A percentile compares a stretch with the other conserved stretches of the same genome.
phyloP scores from a whole-genome alignment of 2,329 filamentous ascomycete species.

The Magnaporthiopsis poae region DNA sequence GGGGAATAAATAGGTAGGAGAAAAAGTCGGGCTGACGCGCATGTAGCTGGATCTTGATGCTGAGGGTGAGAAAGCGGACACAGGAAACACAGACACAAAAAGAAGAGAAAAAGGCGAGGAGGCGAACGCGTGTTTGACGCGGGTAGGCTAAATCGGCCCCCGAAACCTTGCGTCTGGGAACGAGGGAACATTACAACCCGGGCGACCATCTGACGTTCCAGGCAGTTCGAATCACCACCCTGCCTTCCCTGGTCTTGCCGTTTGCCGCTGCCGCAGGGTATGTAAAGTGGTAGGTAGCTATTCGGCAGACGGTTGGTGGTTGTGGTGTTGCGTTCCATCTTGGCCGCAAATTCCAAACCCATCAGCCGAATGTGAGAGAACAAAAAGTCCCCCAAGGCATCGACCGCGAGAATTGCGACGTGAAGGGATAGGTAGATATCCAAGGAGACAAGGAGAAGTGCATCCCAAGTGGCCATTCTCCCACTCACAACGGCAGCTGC shows the following conservation, averaged over 20 bases:
- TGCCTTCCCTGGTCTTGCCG: not conserved
- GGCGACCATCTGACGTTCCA: not conserved
- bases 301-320: not conserved
- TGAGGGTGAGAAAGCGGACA: not conserved
- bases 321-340: not conserved
- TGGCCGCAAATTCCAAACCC: not conserved
- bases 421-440: not conserved
- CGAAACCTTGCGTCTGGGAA: not conserved
- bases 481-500: not conserved
- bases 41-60: slow-evolving; percentile 5
- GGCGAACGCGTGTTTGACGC: slow-evolving; percentile 4
- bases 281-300: not conserved
- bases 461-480: not conserved
- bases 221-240: not conserved
- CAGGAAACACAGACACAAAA: not conserved
- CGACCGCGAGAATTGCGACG: not conserved
- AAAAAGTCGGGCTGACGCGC: not conserved
- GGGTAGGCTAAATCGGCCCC: not conserved
- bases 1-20: not conserved
- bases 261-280: not conserved
- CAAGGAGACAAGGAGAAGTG: not conserved
- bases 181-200: not conserved
- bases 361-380: not conserved
- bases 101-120: slow-evolving; percentile 6
- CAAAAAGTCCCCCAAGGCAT: not conserved